Percentiles rank a stretch among this genome's conserved stretches.
Conservation (phyloP, 2,329 filamentous ascomycete genomes). For the Aspergillus glaucus region DNA sequence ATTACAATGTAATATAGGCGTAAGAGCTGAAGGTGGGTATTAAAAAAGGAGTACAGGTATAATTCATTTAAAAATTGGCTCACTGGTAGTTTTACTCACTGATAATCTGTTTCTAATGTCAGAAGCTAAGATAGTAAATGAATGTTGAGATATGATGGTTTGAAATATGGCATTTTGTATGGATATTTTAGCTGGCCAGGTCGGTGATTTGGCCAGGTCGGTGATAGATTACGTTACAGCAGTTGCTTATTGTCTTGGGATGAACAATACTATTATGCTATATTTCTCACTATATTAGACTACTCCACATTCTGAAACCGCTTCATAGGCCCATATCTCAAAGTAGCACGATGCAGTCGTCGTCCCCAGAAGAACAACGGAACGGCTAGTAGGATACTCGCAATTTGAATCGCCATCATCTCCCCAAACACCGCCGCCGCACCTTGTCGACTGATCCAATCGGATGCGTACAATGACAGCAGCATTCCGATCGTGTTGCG, state of each 20-base stretch:
- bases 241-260: neutral
- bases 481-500: slow-evolving; percentile 23
- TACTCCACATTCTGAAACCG: slow-evolving; percentile 5
- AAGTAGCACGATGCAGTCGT: slow-evolving; percentile 12
- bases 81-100: too few species aligned
- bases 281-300: neutral
- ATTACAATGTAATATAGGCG: too few species aligned
- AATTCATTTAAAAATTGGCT: too few species aligned
- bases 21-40: too few species aligned
- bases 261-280: neutral
- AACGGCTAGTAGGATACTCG: slow-evolving; percentile 15
- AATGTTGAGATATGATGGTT: too few species aligned
- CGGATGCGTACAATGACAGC: slow-evolving; percentile 17
- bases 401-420: slow-evolving; percentile 20
- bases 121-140: too few species aligned
- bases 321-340: slow-evolving; percentile 20
- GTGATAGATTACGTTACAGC: too few species aligned
- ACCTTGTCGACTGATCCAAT: slow-evolving; percentile 19
- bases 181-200: too few species aligned
- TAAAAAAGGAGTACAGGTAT: too few species aligned
- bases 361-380: slow-evolving; percentile 18
- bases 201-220: too few species aligned
- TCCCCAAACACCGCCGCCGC: slow-evolving; percentile 18
- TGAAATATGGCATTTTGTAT: too few species aligned
- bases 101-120: too few species aligned